Evolutionary conservation across 345 rosid genomes (phyloP).

Genomic region (Turritis glabra): DNA sequence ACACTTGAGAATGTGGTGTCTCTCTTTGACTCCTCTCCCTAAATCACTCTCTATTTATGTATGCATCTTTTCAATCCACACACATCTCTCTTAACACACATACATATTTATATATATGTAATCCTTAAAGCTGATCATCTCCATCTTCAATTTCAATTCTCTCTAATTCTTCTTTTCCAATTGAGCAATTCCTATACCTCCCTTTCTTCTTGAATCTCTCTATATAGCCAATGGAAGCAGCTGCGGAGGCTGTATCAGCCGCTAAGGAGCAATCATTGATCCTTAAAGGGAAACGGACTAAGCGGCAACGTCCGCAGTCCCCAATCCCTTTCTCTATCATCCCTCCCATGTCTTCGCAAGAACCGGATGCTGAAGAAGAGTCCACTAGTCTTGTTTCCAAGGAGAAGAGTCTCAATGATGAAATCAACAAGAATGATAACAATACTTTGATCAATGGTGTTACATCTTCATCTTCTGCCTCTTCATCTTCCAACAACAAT

Average conservation of each 20-base stretch:
- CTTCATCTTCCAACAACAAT: conserved; percentile 44
- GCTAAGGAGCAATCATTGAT: conserved; percentile 44
- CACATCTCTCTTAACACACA: conserved; percentile 33
- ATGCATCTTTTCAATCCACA: conserved; percentile 42
- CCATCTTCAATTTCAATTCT: conserved; percentile 26
- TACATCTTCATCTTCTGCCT: conserved; percentile 36
- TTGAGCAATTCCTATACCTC: not conserved
- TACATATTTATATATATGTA: conserved; percentile 15
- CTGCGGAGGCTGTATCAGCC: conserved; percentile 41
- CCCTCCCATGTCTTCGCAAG: conserved; percentile 40
- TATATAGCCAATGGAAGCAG: conserved; percentile 44
- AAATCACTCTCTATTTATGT: conserved; percentile 39
- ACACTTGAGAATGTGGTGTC: conserved; percentile 43
- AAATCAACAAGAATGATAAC: conserved; percentile 27
- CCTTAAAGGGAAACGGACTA: conserved; percentile 80
- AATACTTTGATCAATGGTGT: conserved; percentile 8
- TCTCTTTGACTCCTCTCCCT: conserved; percentile 44
- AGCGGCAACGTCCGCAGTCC: conserved; percentile 67
- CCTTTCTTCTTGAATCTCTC: conserved; percentile 1
- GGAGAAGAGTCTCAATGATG: conserved; percentile 23
- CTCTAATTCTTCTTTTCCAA: not conserved
- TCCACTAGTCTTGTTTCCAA: conserved; percentile 40
- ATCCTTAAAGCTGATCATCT: conserved; percentile 22
- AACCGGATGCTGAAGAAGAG: conserved; percentile 24
- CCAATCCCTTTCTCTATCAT: conserved; percentile 50